A percentile compares a stretch with the other conserved stretches of the same genome.
These are phyloP conservation scores for Taphrina pruni DNA, from an alignment of 1,139 yeast species.

Conservation along the genomic window DNA sequence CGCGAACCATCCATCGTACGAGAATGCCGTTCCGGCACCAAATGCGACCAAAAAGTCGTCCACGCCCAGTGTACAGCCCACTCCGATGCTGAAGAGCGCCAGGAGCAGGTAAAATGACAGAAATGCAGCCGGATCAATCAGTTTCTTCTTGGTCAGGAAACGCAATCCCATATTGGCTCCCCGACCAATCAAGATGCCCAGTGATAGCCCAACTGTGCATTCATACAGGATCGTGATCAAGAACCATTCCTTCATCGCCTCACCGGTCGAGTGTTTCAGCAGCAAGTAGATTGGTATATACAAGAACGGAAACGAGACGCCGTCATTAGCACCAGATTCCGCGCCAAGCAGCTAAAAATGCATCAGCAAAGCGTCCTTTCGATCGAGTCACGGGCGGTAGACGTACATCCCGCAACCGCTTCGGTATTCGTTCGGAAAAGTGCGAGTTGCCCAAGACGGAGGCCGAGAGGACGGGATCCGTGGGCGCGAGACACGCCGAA, in stretches of 20 bases:
- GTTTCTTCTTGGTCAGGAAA: neutral
- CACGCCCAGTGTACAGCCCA: conserved; percentile 35
- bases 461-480: conserved; percentile 36
- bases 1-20: conserved; percentile 34
- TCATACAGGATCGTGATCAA: conserved; percentile 37
- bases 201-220: conserved; percentile 15
- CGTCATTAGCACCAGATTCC: conserved; percentile 40
- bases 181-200: conserved; percentile 31
- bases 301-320: conserved; percentile 37
- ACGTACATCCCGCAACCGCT: conserved; percentile 19
- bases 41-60: conserved; percentile 34
- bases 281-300: conserved; percentile 30
- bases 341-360: conserved; percentile 19
- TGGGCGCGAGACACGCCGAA: conserved; percentile 35
- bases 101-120: conserved; percentile 32
- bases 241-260: conserved; percentile 31
- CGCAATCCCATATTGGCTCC: conserved; percentile 15
- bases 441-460: conserved; percentile 39
- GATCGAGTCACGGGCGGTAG: neutral
- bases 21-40: conserved; percentile 37
- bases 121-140: conserved; percentile 38
- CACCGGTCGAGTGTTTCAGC: conserved; percentile 27
- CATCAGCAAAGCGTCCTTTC: neutral
- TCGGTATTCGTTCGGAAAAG: conserved; percentile 31
- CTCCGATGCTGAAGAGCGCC: conserved; percentile 31